phyloP scores from a whole-genome alignment of 495 filamentous ascomycete genomes.

The Penicillium taxi region DNA sequence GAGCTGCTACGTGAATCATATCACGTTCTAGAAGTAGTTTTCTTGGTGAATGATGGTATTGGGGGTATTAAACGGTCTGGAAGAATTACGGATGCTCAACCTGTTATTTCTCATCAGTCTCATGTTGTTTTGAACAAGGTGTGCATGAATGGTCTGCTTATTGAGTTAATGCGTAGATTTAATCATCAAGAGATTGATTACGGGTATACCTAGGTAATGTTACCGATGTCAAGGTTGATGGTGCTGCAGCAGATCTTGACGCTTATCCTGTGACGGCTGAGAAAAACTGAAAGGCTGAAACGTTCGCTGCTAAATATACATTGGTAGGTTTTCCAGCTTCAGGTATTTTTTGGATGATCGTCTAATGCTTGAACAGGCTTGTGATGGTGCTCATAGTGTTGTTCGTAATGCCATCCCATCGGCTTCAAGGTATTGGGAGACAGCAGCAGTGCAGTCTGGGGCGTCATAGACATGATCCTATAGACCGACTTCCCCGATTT shows the following conservation, averaged over 20 bases:
- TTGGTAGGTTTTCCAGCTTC: slow-evolving; percentile 39
- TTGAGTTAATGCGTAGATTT: slow-evolving; percentile 40
- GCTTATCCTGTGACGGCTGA: slow-evolving; percentile 47
- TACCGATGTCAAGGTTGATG: slow-evolving; percentile 45
- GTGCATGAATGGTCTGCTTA: slow-evolving; percentile 55
- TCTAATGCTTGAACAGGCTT: slow-evolving; percentile 42
- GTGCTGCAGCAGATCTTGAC: slow-evolving; percentile 29
- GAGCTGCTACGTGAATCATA: slow-evolving; percentile 64
- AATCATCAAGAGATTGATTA: slow-evolving; percentile 52
- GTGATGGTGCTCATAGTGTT: slow-evolving; percentile 69
- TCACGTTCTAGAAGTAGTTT: slow-evolving; percentile 59
- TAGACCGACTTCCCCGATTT: slow-evolving; percentile 78
- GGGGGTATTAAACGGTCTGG: slow-evolving; percentile 45
- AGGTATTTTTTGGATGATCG: neutral
- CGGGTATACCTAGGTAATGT: slow-evolving; percentile 52
- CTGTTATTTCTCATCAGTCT: slow-evolving; percentile 57
- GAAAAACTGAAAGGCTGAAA: slow-evolving; percentile 43
- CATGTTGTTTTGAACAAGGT: slow-evolving; percentile 77
- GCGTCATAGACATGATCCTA: slow-evolving; percentile 76
- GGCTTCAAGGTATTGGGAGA: slow-evolving; percentile 69
- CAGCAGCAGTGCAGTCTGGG: slow-evolving; percentile 65
- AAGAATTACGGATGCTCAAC: slow-evolving; percentile 52
- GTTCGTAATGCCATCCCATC: slow-evolving; percentile 59
- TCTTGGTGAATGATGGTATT: slow-evolving; percentile 45
- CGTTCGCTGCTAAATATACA: slow-evolving; percentile 58